Base-by-base conservation (phyloP, 768 basidiomycete species). In the Mycena crocata region DNA sequence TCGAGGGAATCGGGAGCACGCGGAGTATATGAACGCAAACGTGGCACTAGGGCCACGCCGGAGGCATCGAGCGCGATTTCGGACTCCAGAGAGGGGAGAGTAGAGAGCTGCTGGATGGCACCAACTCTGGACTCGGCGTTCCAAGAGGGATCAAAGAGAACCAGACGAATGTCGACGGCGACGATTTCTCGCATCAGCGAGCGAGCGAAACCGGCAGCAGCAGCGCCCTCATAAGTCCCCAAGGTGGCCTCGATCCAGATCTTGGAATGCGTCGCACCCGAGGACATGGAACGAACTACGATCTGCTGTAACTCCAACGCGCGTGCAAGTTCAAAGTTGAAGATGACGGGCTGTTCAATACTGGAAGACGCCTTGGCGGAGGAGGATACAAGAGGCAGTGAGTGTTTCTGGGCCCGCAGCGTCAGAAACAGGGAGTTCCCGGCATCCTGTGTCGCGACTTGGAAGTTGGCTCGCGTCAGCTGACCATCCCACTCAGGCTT, bases 81-180 rank as follows among this genome's bases (percentile, higher is more conserved):
- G 1, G 24, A 37, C 31, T 45, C 48, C 32, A 46, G 37, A 45
- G 37, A 30, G 14, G 35, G 24, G 21, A 60, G 37, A 32, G 34
- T 30, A 1, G 58, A 15, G 28, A 39, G 34, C 9, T 60, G 37
- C 24, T 24, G 46, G 12, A 59, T 46, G 7, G 24, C 24, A 9
- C 32, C 57, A 8, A 15, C n/a, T 4, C 57, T 31, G 6, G 24
- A n/a, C n/a, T 49, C 45, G 8, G 57, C 31, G 23, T 5, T 35
- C 45, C 45, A 60, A 21, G 42, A 46, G 9, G 48, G 31, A 23
- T 60, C 48, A 37, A 60, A 60, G 4, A 60, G 58, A 37, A 23
- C 37, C 17, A 60, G 37, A 37, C 35, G 42, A 23, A 60, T 34
- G 2, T 46, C 48, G 17, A 35, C 39, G 35, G 5, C 28, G 48